Base-by-base conservation (phyloP, 306 rosid genomes). In the Calophaca sinica region DNA sequence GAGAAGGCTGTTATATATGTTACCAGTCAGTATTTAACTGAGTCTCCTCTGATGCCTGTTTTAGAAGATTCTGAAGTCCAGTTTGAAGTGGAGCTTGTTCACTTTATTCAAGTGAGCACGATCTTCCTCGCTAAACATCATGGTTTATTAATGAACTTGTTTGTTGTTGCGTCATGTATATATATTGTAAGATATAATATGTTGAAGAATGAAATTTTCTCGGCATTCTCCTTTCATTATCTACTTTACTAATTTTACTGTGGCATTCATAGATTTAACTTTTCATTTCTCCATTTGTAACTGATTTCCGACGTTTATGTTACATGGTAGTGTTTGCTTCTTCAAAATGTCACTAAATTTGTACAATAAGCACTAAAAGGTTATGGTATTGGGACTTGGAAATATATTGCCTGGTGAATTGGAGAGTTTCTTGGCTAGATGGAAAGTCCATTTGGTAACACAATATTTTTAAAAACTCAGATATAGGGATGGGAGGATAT, bases 41-140 rank as follows among this genome's bases (percentile, higher is more conserved):
- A 84, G 77, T 96, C 98, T 67, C 85, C 96, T 59, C 74, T 90
- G 79, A 82, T 96, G 72, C 85, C 91, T 42, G 76, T 69, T 58
- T 73, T 77, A 36, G 96, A 92, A 77, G 96, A 86, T 73, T 68
- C 88, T 52, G 98, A 92, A 83, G 89, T 90, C 57, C 87, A 85
- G 46, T 96, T 96, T 83, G 97, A 96, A 75, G 99, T 92, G 81
- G 99, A 90, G 86, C 93, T 92, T 61, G 89, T 90, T 72, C 99
- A 86, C 86, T 96, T 96, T 82, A 78, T 86, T 86, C 97, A 92
- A 93, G 99, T 89, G 66, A 78, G 96, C 35, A 71, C 46, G 73
- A 77, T 73, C 52, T 64, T 87, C 52, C 73, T 26, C 4, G 2
- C 62, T 55, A 58, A 49, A 70, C 68, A 11, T 72, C 71, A 11